Evolutionary conservation across 2,329 filamentous ascomycete species (phyloP).

Genomic region (Calonectria fujianensis): DNA sequence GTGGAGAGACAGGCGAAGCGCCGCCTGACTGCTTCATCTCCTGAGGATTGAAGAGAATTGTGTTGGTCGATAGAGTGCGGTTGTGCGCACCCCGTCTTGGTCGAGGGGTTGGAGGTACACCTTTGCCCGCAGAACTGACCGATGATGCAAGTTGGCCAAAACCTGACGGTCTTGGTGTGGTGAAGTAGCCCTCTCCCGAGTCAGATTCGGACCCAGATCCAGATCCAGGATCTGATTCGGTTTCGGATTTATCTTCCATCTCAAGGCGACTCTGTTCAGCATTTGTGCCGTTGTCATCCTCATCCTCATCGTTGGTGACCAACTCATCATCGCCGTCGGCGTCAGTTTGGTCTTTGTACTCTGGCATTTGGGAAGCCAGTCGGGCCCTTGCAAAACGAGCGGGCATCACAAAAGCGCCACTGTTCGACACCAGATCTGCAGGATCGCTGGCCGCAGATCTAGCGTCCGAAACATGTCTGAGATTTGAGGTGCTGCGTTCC

Average conservation of each 20-base stretch:
- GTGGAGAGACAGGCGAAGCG: conserved; percentile 67
- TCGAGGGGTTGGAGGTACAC: conserved; percentile 58
- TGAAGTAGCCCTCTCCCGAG: conserved; percentile 73
- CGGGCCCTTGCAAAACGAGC: conserved; percentile 63
- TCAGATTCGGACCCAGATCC: conserved; percentile 43
- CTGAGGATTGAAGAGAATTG: conserved; percentile 87
- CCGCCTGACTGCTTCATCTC: conserved; percentile 61
- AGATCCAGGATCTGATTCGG: neutral
- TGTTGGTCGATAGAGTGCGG: conserved; percentile 86
- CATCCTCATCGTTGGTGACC: conserved; percentile 86
- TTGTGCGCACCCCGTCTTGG: conserved; percentile 72
- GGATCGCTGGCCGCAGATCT: conserved; percentile 79
- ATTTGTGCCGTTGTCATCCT: conserved; percentile 72
- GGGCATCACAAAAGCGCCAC: conserved; percentile 59
- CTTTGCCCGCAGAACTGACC: conserved; percentile 55
- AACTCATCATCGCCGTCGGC: conserved; percentile 93
- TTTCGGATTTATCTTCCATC: conserved; percentile 55
- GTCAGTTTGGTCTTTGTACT: conserved; percentile 80
- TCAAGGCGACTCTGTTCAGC: conserved; percentile 59
- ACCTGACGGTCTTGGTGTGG: conserved; percentile 67
- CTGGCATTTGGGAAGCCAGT: conserved; percentile 56
- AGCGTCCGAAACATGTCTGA: conserved; percentile 72
- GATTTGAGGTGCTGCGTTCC: conserved; percentile 66
- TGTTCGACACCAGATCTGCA: conserved; percentile 76
- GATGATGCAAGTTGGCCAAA: conserved; percentile 63